Percentiles rank a stretch among this genome's conserved stretches.
These are phyloP conservation scores for Quaeritorhiza haematococci DNA, from an alignment of 371 early-diverging fungal species.

Conservation along the genomic window DNA sequence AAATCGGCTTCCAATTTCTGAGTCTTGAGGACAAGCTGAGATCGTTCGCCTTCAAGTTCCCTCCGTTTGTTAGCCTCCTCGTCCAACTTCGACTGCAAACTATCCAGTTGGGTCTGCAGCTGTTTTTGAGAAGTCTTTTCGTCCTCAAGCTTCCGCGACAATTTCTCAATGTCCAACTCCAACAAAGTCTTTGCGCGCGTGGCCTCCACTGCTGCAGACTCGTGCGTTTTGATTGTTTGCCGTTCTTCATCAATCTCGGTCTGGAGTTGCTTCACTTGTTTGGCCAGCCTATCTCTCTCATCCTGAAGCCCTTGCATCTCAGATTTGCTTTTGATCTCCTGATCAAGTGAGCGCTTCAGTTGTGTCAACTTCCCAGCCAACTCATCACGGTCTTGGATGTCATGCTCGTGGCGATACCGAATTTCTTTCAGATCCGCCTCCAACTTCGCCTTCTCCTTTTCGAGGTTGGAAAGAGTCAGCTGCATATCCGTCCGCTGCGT, in stretches of 20 bases:
- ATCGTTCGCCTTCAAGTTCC: conserved; percentile 5
- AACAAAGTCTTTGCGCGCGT: conserved; percentile 14
- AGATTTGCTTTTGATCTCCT: conserved; percentile 3
- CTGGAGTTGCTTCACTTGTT: conserved; percentile 1
- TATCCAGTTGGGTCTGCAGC: conserved; percentile 2
- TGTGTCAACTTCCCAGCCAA: conserved; percentile 11
- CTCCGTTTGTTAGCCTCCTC: not conserved
- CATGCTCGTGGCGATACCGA: conserved; percentile 6
- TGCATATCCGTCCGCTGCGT: conserved; percentile 18
- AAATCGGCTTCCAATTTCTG: conserved; percentile 6
- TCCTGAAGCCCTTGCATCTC: conserved; percentile 7
- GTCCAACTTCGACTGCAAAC: not conserved
- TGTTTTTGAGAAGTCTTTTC: not conserved
- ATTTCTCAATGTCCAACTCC: conserved; percentile 18
- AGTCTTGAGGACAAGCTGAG: conserved; percentile 8
- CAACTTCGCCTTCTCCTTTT: conserved; percentile 18
- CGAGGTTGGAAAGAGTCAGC: conserved; percentile 1
- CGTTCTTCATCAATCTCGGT: not conserved
- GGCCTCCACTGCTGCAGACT: conserved; percentile 9
- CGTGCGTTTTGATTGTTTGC: conserved; percentile 1
- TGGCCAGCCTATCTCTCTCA: conserved; percentile 5
- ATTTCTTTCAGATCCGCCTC: conserved; percentile 16
- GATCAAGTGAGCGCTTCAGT: conserved; percentile 11
- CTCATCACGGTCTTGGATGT: conserved; percentile 17
- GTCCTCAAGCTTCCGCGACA: conserved; percentile 13